phyloP scores from a whole-genome alignment of 495 filamentous ascomycete species.

The Talaromyces stipitatus region DNA sequence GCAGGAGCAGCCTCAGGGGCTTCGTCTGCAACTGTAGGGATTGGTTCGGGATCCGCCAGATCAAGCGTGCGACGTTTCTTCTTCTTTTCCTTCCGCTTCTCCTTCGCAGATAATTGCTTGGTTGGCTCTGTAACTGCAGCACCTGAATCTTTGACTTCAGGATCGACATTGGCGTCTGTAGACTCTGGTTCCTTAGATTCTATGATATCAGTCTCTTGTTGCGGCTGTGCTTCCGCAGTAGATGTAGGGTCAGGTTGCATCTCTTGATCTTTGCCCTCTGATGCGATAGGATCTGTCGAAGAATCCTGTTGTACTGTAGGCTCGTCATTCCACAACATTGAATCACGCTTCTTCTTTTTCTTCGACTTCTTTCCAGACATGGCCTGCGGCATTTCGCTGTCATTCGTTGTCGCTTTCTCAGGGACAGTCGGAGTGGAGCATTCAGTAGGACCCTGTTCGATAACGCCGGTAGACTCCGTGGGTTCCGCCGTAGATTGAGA shows the following conservation, averaged over 20 bases:
- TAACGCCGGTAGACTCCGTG: neutral
- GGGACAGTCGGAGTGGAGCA: neutral
- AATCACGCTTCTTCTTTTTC: constrained; percentile 30
- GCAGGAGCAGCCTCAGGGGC: constrained; percentile 9
- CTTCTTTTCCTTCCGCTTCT: constrained; percentile 38
- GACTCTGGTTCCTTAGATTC: constrained; percentile 1
- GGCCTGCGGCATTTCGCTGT: neutral
- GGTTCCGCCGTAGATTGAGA: neutral
- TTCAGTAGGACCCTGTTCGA: neutral
- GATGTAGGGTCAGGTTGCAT: neutral
- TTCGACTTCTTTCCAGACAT: constrained; percentile 28
- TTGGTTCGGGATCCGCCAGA: neutral
- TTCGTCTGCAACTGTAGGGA: constrained; percentile 5
- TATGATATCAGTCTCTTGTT: constrained; percentile 8
- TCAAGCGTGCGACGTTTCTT: constrained; percentile 33
- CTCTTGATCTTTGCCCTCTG: neutral
- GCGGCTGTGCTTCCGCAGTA: neutral
- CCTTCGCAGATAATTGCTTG: constrained; percentile 29
- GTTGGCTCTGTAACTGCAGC: constrained; percentile 13
- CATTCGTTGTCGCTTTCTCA: neutral
- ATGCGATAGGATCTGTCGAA: neutral
- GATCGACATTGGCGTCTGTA: constrained; percentile 5
- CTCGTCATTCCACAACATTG: neutral
- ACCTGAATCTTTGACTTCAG: constrained; percentile 10
- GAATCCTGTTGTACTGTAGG: neutral